phyloP scores from a whole-genome alignment of 2,329 filamentous ascomycete genomes.

The Talaromyces sp. region DNA sequence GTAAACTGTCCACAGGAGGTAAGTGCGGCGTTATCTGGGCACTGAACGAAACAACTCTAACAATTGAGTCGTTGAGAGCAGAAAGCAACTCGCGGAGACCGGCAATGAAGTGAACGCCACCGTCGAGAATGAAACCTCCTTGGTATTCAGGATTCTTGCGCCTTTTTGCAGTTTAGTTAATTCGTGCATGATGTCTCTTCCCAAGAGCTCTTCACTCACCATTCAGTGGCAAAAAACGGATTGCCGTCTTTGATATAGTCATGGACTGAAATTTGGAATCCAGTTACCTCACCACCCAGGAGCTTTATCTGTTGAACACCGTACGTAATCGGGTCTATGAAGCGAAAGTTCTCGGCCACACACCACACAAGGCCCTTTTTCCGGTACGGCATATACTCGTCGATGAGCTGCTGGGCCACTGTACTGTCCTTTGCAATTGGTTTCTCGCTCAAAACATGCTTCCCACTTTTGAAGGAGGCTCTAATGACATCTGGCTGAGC shows the following conservation, averaged over 20 bases:
- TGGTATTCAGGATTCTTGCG: conserved; percentile 65
- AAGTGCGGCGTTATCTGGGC: conserved; percentile 52
- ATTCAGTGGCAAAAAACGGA: conserved; percentile 39
- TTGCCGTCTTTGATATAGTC: conserved; percentile 41
- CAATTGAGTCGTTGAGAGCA: conserved; percentile 32
- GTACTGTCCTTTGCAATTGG: conserved; percentile 59
- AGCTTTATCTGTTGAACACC: not conserved
- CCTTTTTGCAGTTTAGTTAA: not conserved
- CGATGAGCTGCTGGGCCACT: conserved; percentile 45
- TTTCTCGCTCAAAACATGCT: conserved; percentile 67
- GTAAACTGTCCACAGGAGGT: conserved; percentile 62
- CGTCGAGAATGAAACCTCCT: conserved; percentile 72
- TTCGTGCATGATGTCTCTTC: not conserved
- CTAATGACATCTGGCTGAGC: conserved; percentile 56
- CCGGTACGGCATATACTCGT: conserved; percentile 41
- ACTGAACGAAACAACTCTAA: conserved; percentile 52
- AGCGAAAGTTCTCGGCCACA: conserved; percentile 72
- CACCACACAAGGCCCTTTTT: conserved; percentile 43
- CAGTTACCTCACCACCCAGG: not conserved
- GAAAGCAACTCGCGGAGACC: conserved; percentile 53
- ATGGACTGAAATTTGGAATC: conserved; percentile 2
- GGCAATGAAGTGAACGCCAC: conserved; percentile 68
- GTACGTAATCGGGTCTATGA: conserved; percentile 24
- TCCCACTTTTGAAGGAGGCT: conserved; percentile 57
- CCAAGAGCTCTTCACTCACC: conserved; percentile 34